Base-by-base conservation (phyloP, 2,329 filamentous ascomycete genomes). In the Tolypocladium endophyticum region DNA sequence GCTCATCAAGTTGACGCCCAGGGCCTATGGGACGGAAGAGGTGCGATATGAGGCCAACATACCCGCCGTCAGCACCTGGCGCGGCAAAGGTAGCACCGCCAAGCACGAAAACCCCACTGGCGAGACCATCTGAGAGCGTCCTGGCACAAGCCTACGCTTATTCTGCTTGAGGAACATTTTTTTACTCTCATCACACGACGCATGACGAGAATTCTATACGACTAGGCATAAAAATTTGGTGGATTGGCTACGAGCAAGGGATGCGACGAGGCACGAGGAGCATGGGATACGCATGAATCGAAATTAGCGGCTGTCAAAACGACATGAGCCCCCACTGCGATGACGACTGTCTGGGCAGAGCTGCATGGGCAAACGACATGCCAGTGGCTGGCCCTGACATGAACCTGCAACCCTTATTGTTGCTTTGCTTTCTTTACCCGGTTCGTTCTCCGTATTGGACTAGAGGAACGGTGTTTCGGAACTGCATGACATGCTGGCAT, bases 1-100 rank as follows among this genome's bases (percentile, higher is more conserved):
- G 11, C 81, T 99, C 55, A 97, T 99, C 77, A 97, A 97, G 77
- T 81, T 99, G 57, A 97, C 94, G 7, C 94, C 94, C 2, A 86
- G 90, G 62, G 94, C 94, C 9, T 99, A 99, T 72, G 90, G 89
- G 56, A 99, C 94, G 1, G 87, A 96, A 61, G 91, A 97, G 71
- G 85, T 94, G 73, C 83, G 91, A 53, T 89, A 91, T 70, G 88
- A 89, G 72, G 93, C 93, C 9, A 89, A 96, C 70, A 97, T 99
- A 65, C 90, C 92, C 6, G 94, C 94, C 4, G 94, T 99, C 58
- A 96, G 90, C 74, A 99, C 94, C 25, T 99, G 92, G 89, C 82
- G 94, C 68, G 92, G 89, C 63, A 97, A 97, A 78, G 94, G 94
- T 18, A 93, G 87, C 67, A 90, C 90, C 33, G 93, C 93, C 30